phyloP scores from a whole-genome alignment of 768 basidiomycete genomes.

The Chalciporus piperatus region DNA sequence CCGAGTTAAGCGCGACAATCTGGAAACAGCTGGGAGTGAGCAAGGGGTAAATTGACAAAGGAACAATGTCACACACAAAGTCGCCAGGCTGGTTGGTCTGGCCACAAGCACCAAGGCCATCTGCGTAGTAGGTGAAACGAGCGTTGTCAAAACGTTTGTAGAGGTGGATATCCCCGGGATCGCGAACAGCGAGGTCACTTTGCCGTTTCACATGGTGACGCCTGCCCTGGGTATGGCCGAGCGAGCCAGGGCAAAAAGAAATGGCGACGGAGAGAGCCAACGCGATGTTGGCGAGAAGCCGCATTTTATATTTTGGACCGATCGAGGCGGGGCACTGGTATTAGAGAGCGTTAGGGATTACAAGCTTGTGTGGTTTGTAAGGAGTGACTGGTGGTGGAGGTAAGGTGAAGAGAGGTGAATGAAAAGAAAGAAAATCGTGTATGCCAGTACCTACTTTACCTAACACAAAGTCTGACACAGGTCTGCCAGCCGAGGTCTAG shows the following conservation, averaged over 20 bases:
- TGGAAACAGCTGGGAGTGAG: conserved; percentile 21
- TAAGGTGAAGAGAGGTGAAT: too few relatives aligned
- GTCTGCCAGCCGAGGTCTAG: too few relatives aligned
- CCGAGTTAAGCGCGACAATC: conserved; percentile 51
- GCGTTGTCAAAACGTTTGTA: conserved; percentile 20
- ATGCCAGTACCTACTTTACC: neutral
- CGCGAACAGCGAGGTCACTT: conserved; percentile 23
- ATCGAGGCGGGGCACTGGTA: conserved; percentile 27
- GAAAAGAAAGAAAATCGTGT: neutral
- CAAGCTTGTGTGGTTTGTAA: neutral
- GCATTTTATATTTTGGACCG: conserved; percentile 17
- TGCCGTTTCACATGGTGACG: conserved; percentile 24
- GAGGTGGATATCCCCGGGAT: conserved; percentile 20
- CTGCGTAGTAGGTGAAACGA: conserved; percentile 39
- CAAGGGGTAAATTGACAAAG: neutral
- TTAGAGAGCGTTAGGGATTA: neutral
- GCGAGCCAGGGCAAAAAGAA: conserved; percentile 15
- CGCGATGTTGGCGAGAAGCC: conserved; percentile 18
- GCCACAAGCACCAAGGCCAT: conserved; percentile 46
- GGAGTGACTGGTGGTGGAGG: neutral
- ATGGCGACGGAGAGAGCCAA: conserved; percentile 18
- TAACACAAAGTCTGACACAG: too few relatives aligned
- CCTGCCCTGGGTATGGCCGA: conserved; percentile 17
- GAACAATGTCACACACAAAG: conserved; percentile 27
- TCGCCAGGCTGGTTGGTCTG: conserved; percentile 26